Conservation (phyloP, 371 early-diverging fungal genomes). For the Cladochytrium tenue region DNA sequence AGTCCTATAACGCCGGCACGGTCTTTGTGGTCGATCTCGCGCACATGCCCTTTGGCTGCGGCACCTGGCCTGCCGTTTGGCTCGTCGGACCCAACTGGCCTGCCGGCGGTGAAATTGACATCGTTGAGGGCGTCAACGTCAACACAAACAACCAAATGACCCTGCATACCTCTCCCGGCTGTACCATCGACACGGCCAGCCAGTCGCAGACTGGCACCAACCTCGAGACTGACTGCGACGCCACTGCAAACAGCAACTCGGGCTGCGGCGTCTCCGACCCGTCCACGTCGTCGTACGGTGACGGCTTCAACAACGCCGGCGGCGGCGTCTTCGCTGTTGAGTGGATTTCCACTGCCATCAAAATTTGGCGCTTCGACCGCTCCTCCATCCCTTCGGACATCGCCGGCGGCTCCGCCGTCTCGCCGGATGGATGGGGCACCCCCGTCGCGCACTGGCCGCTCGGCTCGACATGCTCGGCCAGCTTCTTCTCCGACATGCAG, state of each 20-base stretch:
- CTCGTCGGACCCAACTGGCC: conserved; percentile 40
- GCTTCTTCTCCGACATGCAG: background rate
- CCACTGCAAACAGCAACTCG: conserved; percentile 20
- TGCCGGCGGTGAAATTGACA: conserved; percentile 43
- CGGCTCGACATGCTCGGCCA: conserved; percentile 9
- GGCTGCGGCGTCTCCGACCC: conserved; percentile 30
- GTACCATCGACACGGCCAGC: conserved; percentile 5
- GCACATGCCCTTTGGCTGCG: conserved; percentile 48
- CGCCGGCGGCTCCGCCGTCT: conserved; percentile 13
- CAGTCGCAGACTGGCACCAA: conserved; percentile 2
- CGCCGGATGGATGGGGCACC: conserved; percentile 34
- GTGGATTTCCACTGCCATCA: conserved; percentile 31
- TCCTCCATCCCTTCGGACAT: conserved; percentile 40
- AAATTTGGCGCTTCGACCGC: conserved; percentile 38
- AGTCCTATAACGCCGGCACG: conserved; percentile 26
- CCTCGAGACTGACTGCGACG: conserved; percentile 8
- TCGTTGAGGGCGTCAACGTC: conserved; percentile 44
- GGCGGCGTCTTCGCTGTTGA: conserved; percentile 47
- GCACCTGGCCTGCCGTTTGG: conserved; percentile 47
- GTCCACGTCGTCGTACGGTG: conserved; percentile 27
- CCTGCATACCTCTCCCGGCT: conserved; percentile 19
- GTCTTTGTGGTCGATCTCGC: conserved; percentile 33
- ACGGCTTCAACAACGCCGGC: conserved; percentile 31
- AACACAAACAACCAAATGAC: conserved; percentile 19
- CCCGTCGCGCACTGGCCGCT: conserved; percentile 33